Percentiles rank a stretch among this genome's conserved stretches.
These are phyloP conservation scores for Pichia sp. DNA, from an alignment of 1,139 yeast genomes.

Conservation along the genomic window DNA sequence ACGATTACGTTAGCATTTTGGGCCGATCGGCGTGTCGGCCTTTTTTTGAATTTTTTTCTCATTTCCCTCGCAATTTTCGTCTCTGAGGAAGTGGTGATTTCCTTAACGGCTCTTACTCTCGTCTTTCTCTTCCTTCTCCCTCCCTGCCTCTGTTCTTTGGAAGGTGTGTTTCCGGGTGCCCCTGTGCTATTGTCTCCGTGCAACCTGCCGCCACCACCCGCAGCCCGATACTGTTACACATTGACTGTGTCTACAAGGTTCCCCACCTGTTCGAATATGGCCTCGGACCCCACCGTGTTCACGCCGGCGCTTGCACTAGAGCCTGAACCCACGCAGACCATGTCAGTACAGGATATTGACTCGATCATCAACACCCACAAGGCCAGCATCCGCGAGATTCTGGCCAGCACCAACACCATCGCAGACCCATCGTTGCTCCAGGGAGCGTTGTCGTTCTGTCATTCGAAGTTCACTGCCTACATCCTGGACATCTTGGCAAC, in stretches of 20 bases:
- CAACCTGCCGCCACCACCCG: neutral
- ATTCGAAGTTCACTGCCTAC: constrained; percentile 41
- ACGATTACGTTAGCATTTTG: neutral
- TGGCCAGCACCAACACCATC: constrained; percentile 18
- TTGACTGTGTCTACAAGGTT: neutral
- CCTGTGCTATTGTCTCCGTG: neutral
- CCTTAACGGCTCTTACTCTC: neutral
- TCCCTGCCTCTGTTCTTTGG: neutral
- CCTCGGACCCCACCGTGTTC: constrained; percentile 1
- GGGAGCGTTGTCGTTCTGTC: constrained; percentile 43
- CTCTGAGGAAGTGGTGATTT: neutral
- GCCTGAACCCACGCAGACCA: constrained; percentile 1
- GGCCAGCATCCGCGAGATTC: constrained; percentile 23
- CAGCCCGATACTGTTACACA: neutral
- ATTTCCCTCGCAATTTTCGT: neutral
- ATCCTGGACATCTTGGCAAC: constrained; percentile 35
- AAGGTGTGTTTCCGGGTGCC: neutral
- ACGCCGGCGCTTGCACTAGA: neutral
- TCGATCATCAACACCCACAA: constrained; percentile 21
- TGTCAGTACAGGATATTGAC: constrained; percentile 19
- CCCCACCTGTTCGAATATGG: neutral
- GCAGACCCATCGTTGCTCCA: constrained; percentile 42
- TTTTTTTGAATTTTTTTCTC: neutral
- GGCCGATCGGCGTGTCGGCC: neutral
- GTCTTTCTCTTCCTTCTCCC: neutral